Percentiles rank a stretch among this genome's conserved stretches.
These are phyloP conservation scores for Penicillium desertorum DNA, from an alignment of 495 filamentous ascomycete genomes.

Conservation along the genomic window DNA sequence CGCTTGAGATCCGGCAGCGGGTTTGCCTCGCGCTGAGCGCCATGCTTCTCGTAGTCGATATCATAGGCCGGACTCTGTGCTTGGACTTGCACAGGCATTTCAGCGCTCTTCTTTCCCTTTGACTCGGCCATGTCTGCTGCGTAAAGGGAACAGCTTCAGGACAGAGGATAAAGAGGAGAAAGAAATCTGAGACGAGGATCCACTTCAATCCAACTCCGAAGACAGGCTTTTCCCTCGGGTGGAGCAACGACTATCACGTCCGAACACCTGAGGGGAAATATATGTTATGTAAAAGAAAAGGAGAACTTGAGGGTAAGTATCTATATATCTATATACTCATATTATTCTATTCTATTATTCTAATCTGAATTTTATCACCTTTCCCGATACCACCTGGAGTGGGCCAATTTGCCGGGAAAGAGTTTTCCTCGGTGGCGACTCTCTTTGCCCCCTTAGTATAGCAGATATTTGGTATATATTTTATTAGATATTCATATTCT, in stretches of 20 bases:
- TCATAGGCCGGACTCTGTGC: conserved; percentile 23
- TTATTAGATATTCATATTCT: background rate
- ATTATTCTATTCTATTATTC: background rate
- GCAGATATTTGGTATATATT: background rate
- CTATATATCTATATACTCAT: background rate
- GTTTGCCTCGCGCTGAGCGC: conserved; percentile 40
- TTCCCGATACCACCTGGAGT: background rate
- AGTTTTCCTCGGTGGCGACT: conserved; percentile 8
- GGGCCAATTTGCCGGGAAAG: conserved; percentile 6
- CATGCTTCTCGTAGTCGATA: conserved; percentile 46
- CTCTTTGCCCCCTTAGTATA: background rate
- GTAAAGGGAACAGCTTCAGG: background rate
- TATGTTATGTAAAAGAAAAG: conserved; percentile 32
- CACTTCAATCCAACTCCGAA: conserved; percentile 16
- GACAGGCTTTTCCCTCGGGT: conserved; percentile 14
- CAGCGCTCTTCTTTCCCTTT: conserved; percentile 34
- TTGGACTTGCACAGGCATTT: conserved; percentile 32
- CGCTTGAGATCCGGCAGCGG: conserved; percentile 52
- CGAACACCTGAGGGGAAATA: conserved; percentile 14
- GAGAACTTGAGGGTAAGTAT: background rate
- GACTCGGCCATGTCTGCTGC: conserved; percentile 28
- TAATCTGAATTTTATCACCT: background rate
- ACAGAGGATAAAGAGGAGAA: conserved; percentile 7
- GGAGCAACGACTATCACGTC: conserved; percentile 24
- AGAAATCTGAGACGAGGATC: conserved; percentile 18